A percentile compares a stretch with the other conserved stretches of the same genome.
phyloP scores from a whole-genome alignment of 306 rosid genomes.

The Castanopsis chinensis region DNA sequence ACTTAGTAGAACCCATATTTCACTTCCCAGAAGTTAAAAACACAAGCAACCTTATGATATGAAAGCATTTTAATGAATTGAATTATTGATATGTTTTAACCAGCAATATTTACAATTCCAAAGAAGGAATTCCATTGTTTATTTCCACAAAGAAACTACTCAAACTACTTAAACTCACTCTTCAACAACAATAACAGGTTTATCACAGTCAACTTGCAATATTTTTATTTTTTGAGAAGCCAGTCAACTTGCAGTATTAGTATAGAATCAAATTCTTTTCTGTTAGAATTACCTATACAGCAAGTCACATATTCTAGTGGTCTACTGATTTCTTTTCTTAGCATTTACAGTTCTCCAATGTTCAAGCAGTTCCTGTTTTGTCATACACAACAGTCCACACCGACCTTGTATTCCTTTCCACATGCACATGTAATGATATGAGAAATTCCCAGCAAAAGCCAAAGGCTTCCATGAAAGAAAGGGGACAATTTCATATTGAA shows the following conservation, averaged over 20 bases:
- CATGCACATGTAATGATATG: conserved; percentile 74
- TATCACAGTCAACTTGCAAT: conserved; percentile 1
- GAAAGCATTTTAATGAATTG: not conserved
- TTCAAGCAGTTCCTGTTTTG: conserved; percentile 12
- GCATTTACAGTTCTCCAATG: not conserved
- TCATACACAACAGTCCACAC: conserved; percentile 32
- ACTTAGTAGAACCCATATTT: not conserved
- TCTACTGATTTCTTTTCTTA: too few relatives aligned
- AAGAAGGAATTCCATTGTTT: not conserved
- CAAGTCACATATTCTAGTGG: conserved; percentile 9
- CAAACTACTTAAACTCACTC: not conserved
- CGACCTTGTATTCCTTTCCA: conserved; percentile 65
- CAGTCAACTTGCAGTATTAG: too few relatives aligned
- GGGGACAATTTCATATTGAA: not conserved
- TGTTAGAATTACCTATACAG: conserved; percentile 13
- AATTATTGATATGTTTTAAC: not conserved
- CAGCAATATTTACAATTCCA: not conserved
- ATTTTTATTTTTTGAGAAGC: too few relatives aligned
- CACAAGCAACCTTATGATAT: not conserved
- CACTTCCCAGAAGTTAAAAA: not conserved
- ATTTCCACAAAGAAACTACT: not conserved
- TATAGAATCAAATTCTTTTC: not conserved
- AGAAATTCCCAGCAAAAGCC: conserved; percentile 55
- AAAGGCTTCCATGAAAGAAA: conserved; percentile 24
- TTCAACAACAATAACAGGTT: not conserved